Evolutionary conservation across 495 filamentous ascomycete species (phyloP).

Genomic region (Trypethelium eluteriae): DNA sequence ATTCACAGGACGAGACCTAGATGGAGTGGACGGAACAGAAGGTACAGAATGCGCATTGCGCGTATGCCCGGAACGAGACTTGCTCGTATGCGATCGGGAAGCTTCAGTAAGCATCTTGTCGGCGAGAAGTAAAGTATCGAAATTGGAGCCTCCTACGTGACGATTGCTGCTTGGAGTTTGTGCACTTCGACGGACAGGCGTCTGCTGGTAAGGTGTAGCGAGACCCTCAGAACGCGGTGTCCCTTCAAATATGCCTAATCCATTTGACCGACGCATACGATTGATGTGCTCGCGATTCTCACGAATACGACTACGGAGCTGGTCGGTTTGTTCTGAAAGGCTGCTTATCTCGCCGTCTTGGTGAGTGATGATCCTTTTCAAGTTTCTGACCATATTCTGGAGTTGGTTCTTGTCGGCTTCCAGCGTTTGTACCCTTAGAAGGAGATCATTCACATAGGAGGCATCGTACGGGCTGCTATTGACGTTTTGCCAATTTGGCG

Average conservation of each 20-base stretch:
- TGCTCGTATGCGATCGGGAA: conserved; percentile 59
- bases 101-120: conserved; percentile 68
- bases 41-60: conserved; percentile 59
- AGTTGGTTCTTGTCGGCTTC: conserved; percentile 57
- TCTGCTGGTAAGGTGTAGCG: conserved; percentile 30
- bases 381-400: conserved; percentile 56
- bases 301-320: conserved; percentile 71
- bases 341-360: conserved; percentile 59
- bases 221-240: conserved; percentile 23
- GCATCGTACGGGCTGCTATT: conserved; percentile 22
- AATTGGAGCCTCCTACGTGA: conserved; percentile 25
- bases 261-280: conserved; percentile 44
- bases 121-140: conserved; percentile 67
- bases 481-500: conserved; percentile 36
- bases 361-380: conserved; percentile 63
- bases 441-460: conserved; percentile 25
- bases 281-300: conserved; percentile 81
- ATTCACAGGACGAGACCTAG: neutral
- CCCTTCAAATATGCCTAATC: conserved; percentile 14
- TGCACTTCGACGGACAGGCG: conserved; percentile 26
- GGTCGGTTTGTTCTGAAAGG: conserved; percentile 62
- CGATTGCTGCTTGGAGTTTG: conserved; percentile 34
- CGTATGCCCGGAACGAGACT: conserved; percentile 1
- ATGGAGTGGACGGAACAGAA: conserved; percentile 71
- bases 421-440: conserved; percentile 27